These are phyloP conservation scores for Phaseolus coccineus DNA, from an alignment of 331 rosid genomes.

Conservation along the genomic window DNA sequence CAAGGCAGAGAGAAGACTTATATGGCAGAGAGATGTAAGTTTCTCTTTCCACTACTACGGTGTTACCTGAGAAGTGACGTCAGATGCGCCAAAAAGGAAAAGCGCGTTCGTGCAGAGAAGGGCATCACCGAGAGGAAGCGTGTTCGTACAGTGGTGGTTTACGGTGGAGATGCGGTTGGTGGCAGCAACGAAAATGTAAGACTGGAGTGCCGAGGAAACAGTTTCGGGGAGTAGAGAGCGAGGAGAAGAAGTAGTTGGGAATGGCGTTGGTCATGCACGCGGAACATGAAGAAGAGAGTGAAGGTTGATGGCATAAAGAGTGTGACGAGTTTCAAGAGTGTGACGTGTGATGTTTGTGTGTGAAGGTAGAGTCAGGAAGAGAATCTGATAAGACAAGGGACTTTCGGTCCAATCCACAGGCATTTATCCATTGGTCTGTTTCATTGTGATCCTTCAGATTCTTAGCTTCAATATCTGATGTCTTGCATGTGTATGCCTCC, in stretches of 20 bases:
- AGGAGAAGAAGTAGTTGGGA: constrained; percentile 24
- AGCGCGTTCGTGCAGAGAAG: background rate
- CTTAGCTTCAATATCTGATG: constrained; percentile 81
- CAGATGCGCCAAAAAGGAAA: constrained; percentile 60
- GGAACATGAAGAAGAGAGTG: background rate
- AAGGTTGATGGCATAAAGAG: background rate
- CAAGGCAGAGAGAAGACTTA: too few species aligned
- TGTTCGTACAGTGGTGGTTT: background rate
- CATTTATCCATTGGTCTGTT: constrained; percentile 63
- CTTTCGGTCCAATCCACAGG: constrained; percentile 77
- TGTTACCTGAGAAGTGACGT: constrained; percentile 73
- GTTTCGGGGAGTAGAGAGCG: background rate
- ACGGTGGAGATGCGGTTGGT: constrained; percentile 31
- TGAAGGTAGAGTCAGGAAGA: constrained; percentile 70
- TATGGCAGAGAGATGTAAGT: too few species aligned
- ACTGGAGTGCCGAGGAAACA: constrained; percentile 10
- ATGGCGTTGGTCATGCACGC: constrained; percentile 30
- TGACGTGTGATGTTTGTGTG: constrained; percentile 34
- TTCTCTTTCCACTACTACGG: background rate
- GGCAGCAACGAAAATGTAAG: constrained; percentile 50
- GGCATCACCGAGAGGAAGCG: background rate
- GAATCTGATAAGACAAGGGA: constrained; percentile 78
- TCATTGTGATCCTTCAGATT: constrained; percentile 68
- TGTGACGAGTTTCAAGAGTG: background rate
- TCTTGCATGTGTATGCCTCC: constrained; percentile 73